Conservation (phyloP, 2,329 filamentous ascomycete genomes). For the Stachybotrys chlorohalonatus region DNA sequence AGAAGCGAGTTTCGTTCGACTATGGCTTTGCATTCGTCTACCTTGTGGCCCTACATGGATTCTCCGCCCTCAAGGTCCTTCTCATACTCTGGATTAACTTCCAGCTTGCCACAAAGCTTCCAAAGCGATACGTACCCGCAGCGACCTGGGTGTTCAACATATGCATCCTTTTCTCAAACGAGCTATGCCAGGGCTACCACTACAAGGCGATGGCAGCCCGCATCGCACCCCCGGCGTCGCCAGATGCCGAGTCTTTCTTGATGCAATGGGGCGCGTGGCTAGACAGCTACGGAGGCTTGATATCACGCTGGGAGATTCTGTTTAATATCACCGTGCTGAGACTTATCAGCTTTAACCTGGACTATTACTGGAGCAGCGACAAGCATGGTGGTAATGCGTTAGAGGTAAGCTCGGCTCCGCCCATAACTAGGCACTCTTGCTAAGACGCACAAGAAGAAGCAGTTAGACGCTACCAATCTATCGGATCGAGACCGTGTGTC, state of each 20-base stretch:
- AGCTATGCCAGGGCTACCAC: constrained; percentile 69
- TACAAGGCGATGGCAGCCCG: constrained; percentile 53
- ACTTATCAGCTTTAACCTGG: constrained; percentile 92
- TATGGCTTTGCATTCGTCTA: constrained; percentile 73
- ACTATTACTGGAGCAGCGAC: constrained; percentile 87
- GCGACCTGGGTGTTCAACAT: constrained; percentile 91
- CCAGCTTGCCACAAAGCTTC: constrained; percentile 62
- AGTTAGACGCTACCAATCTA: constrained; percentile 77
- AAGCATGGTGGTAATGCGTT: constrained; percentile 54
- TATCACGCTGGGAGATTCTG: constrained; percentile 88
- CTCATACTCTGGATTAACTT: constrained; percentile 76
- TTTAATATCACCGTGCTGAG: constrained; percentile 94
- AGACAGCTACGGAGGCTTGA: constrained; percentile 74
- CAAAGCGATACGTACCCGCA: constrained; percentile 59
- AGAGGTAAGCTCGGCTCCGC: constrained; percentile 57
- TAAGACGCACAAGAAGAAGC: constrained; percentile 89
- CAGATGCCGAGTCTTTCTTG: constrained; percentile 32
- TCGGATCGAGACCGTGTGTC: constrained; percentile 82
- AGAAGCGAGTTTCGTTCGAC: constrained; percentile 74
- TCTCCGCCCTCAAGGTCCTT: constrained; percentile 77
- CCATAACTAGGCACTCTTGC: constrained; percentile 17
- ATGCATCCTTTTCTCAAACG: constrained; percentile 78
- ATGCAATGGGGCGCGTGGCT: constrained; percentile 60
- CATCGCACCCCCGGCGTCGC: constrained; percentile 27
- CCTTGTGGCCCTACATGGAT: constrained; percentile 69